These are phyloP conservation scores for Streptanthus diversifolius DNA, from an alignment of 345 rosid species.

Conservation along the genomic window DNA sequence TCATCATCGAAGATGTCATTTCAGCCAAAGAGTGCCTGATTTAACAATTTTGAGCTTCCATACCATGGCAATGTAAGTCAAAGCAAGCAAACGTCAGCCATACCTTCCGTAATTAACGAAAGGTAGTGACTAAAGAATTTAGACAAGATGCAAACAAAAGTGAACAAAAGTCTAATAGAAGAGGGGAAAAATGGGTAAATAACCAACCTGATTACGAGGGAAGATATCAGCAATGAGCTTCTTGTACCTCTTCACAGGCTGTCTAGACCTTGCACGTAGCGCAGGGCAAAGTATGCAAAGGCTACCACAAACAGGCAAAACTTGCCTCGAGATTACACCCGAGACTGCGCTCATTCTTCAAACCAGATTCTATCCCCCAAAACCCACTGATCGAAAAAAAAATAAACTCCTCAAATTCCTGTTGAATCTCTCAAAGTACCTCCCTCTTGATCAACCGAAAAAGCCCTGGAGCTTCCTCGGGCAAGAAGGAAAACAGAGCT, in stretches of 20 bases:
- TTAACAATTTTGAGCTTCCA: background rate
- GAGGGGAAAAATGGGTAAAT: background rate
- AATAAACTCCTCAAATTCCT: background rate
- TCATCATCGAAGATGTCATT: background rate
- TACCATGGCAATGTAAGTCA: background rate
- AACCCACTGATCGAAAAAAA: background rate
- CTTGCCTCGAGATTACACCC: constrained; percentile 88
- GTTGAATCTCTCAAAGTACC: constrained; percentile 31
- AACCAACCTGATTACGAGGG: constrained; percentile 72
- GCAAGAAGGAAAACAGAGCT: constrained; percentile 69
- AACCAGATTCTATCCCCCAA: constrained; percentile 3
- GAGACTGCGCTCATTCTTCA: constrained; percentile 61
- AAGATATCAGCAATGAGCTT: constrained; percentile 86
- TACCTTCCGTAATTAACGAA: no score
- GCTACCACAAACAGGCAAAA: constrained; percentile 86
- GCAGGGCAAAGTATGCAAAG: constrained; percentile 90
- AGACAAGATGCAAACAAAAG: background rate
- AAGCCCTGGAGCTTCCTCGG: constrained; percentile 36
- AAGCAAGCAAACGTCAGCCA: background rate
- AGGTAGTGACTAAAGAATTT: background rate
- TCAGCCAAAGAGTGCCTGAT: background rate
- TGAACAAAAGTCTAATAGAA: background rate
- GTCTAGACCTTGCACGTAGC: constrained; percentile 88
- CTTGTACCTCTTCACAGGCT: constrained; percentile 97
- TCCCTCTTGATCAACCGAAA: constrained; percentile 53